Evolutionary conservation across 305 asterid genomes (phyloP), one percentile per base, ranked within the genome.

Genomic region (Plantago coronopus): DNA sequence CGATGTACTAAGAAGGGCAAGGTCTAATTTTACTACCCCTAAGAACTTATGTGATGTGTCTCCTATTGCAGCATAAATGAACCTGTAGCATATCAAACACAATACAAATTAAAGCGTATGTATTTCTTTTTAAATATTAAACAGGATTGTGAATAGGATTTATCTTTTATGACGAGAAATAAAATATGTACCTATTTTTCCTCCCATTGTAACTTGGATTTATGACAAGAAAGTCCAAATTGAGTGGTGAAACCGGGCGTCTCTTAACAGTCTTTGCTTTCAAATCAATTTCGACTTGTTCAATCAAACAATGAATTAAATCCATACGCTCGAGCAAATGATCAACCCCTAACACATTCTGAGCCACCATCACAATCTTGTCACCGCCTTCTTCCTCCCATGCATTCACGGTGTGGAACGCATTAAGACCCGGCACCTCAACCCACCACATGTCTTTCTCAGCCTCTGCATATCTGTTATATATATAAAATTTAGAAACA

Each of bases 381-480:
- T 75, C 57, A 12, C 81, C 83, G 25, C 48, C 81, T 58, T 73
- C 87, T 37, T 75, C 87, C 17, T 81, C 87, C 87, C 87, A 81
- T 14, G 83, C 82, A 58, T 71, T 81, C 47, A 75, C 70, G 45
- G 75, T 73, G 62, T 81, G 87, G 3, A 81, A 53, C 1, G 46
- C 1, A 15, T 81, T 81, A 13, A 81, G 62, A 3, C 87, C 87
- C 48, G 83, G 59, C 49, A 67, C 83, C 59, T 81, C 87, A 17
- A 78, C 73, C 87, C 87, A 81, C 77, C 70, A 64, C 73, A 81
- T 81, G 19, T 67, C 77, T 62, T 77, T 51, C 45, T 81, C 87
- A 17, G 75, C 81, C 55, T 59, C 49, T 3, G 83, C 87, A 70
- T 81, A 73, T 31, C 87, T 49, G 23, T n/a, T n/a, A n/a, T n/a